Evolutionary conservation across 2,329 filamentous ascomycete species (phyloP).

Genomic region (Parastagonospora nodorum): DNA sequence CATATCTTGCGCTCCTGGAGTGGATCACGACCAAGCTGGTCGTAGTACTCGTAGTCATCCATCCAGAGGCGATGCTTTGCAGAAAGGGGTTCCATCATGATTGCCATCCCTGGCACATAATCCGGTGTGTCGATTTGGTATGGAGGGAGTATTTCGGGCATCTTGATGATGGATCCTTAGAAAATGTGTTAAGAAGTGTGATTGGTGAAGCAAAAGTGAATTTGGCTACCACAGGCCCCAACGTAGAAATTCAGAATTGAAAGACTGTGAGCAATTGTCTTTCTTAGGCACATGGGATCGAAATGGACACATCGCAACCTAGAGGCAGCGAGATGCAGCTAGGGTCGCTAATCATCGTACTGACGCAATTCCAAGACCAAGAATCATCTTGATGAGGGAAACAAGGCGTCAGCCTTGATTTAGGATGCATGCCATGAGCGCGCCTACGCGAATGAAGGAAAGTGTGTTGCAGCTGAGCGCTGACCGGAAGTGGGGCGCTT

Average conservation of each 20-base stretch:
- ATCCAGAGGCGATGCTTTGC: background rate
- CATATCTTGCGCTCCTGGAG: constrained; percentile 4
- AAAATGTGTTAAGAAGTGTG: background rate
- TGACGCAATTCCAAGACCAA: background rate
- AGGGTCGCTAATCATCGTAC: background rate
- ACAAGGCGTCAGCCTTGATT: background rate
- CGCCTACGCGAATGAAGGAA: background rate
- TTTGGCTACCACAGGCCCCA: background rate
- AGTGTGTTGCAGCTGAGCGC: background rate
- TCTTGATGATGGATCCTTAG: background rate
- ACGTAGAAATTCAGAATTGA: background rate
- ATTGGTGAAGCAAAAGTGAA: background rate
- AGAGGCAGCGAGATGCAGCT: background rate
- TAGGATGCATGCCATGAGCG: background rate
- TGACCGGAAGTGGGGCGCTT: background rate
- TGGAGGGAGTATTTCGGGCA: background rate
- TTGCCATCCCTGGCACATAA: background rate
- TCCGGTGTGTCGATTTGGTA: background rate
- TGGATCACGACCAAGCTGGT: constrained; percentile 7
- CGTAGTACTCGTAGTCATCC: constrained; percentile 8
- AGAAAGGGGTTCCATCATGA: background rate
- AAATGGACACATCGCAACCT: background rate
- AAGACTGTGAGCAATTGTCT: background rate
- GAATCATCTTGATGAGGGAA: background rate
- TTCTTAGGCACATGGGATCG: background rate